Base-by-base conservation (phyloP, 441 rosid genomes). In the Jatropha podagrica region DNA sequence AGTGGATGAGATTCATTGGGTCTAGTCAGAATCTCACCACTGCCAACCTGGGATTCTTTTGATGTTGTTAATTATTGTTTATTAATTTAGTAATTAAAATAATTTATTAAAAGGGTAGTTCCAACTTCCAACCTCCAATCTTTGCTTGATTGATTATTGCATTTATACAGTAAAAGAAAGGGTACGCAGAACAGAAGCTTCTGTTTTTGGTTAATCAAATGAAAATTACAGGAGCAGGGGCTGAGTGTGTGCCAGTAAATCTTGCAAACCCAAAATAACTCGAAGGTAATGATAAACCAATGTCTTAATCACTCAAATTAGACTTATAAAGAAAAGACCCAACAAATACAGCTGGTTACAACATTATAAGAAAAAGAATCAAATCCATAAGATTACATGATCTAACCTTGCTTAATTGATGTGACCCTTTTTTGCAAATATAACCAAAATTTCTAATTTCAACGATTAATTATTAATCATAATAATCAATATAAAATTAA, bases 271-370 rank as follows among this genome's bases (percentile, higher is more conserved):
- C 0, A 0, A 52, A 17, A 4, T 12, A 54, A n/a, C 58, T 5
- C 20, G 2, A 48, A 54, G 9, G 18, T 23, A 60, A 49, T 69
- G 17, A 67, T 71, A 76, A 79, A 60, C 81, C 82, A 72, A 76
- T 69, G 86, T 84, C 88, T 73, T 87, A 86, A 87, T 91, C 91
- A 84, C 85, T 83, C 59, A 71, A 66, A 86, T 86, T 85, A 81
- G 87, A 83, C 89, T 83, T 82, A 51, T 9, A 63, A 38, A 74
- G 32, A 48, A 62, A 67, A 49, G 26, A 58, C 41, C 80, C 83
- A 79, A 46, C 86, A 84, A 4, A 83, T 65, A 80, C 92, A 94
- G 96, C 98, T 94, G 96, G 90, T 88, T 85, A 78, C 85, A 90
- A 87, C 92, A 84, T 78, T 73, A 71, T 46, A 0, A 32, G 23